Base-by-base conservation (phyloP, 2,329 filamentous ascomycete genomes). In the Claviceps sp. region DNA sequence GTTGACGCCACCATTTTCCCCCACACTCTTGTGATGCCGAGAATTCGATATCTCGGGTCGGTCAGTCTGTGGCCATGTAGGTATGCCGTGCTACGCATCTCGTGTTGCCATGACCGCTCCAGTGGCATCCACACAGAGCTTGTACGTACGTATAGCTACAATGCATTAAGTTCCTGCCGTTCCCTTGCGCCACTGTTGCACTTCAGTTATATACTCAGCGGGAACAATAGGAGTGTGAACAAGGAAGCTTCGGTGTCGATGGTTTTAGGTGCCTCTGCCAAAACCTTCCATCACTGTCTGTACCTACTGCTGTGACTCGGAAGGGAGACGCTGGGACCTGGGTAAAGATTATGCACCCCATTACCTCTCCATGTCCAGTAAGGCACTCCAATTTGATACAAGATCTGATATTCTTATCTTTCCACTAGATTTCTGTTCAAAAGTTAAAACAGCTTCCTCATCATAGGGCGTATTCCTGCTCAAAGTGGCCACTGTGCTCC, bases 41-140 rank as follows among this genome's bases (percentile, higher is more conserved):
- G 11, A 49, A 43, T 22, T 50, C 30, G 13, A 43, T 22, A 26
- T 50, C 41, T 11, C 26, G 48, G 5, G 39, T 24, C 10, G 14
- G 19, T 19, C 17, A 50, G 26, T 24, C 40, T 50, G 26, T 24
- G 40, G 17, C 17, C 24, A 17, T 22, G 13, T 26, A 17, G 19
- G 13, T 17, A 50, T 38, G 48, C 48, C 19, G 41, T 45, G 30
- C 13, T 45, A 45, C 48, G 19, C 41, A 50, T 50, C 40, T 39
- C 24, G 48, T 50, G 48, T 42, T 38, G 48, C 48, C 41, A 50
- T 26, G 19, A 45, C 47, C 47, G 44, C 44, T 47, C 47, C 47
- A 26, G 24, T 43, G 10, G 30, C 30, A 34, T 34, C 30, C 30
- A 34, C 39, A 49, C 39, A 13, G 47, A 34, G 24, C 19, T 49